Conservation (phyloP, 2,329 filamentous ascomycete genomes). For the Arachnomyces sp. region DNA sequence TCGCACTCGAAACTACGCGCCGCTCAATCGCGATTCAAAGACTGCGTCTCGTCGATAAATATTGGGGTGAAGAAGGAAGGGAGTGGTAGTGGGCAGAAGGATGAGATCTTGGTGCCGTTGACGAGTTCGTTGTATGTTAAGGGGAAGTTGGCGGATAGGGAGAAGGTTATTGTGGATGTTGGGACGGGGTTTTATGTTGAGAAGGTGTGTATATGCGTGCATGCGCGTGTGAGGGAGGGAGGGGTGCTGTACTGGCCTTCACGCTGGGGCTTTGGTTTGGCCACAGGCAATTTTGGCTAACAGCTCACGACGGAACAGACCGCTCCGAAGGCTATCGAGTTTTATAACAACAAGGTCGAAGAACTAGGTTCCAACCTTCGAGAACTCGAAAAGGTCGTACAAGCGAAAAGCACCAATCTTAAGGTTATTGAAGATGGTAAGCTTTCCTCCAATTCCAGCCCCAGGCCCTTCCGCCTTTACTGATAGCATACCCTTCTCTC, state of each 20-base stretch:
- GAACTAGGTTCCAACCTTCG: conserved; percentile 56
- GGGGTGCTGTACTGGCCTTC: not conserved
- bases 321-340: conserved; percentile 53
- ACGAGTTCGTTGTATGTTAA: conserved; percentile 93
- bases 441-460: conserved; percentile 13
- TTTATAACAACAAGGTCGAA: conserved; percentile 61
- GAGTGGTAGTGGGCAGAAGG: conserved; percentile 14
- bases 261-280: not conserved
- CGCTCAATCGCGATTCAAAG: conserved; percentile 84
- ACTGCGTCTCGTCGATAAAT: conserved; percentile 73
- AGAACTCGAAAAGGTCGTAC: conserved; percentile 60
- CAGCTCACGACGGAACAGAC: conserved; percentile 27
- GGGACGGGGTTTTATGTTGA: conserved; percentile 93
- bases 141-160: conserved; percentile 64
- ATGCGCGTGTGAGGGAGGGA: not conserved
- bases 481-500: conserved; percentile 14
- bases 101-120: conserved; percentile 73
- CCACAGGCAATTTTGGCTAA: not conserved
- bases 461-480: not conserved
- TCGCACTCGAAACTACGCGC: conserved; percentile 86
- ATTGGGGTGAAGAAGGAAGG: conserved; percentile 39
- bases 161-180: conserved; percentile 80
- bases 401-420: conserved; percentile 73
- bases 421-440: conserved; percentile 81
- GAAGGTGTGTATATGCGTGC: conserved; percentile 51